These are phyloP conservation scores for Acorus gramineus DNA, from an alignment of 106 monocot genomes.

Conservation along the genomic window DNA sequence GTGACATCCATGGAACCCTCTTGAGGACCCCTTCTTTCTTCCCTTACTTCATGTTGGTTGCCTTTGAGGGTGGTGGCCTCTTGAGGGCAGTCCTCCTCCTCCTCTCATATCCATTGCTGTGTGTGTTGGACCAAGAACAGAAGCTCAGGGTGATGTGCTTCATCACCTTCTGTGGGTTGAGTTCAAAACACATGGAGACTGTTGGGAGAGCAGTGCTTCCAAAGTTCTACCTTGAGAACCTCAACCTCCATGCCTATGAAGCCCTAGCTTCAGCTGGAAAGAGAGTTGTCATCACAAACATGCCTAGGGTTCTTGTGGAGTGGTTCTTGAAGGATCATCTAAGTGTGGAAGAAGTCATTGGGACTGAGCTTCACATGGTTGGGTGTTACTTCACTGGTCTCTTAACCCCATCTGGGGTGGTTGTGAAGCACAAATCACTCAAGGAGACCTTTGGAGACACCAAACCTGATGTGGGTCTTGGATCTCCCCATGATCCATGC, in stretches of 20 bases:
- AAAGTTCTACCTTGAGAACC: constrained; percentile 4
- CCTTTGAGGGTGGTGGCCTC: no score
- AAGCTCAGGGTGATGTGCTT: constrained; percentile 1
- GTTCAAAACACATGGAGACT: neutral
- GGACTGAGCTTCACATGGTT: neutral
- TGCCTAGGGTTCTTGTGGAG: constrained; percentile 11
- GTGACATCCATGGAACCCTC: no score
- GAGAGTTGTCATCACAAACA: constrained; percentile 3
- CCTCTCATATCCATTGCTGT: neutral
- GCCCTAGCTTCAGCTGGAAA: neutral
- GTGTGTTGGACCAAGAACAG: neutral
- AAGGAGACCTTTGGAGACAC: neutral
- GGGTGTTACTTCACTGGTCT: constrained; percentile 7
- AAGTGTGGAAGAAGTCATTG: constrained; percentile 4
- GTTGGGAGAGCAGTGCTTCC: constrained; percentile 1
- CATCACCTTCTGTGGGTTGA: constrained; percentile 1
- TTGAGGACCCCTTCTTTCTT: no score
- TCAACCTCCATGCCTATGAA: neutral
- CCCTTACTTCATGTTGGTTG: no score
- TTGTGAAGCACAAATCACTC: neutral
- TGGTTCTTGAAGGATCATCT: constrained; percentile 1
- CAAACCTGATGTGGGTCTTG: no score
- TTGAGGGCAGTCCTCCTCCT: no score
- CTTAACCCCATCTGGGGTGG: neutral
- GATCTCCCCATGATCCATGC: neutral